Conservation (phyloP, 768 basidiomycete species). For the Kwoniella sp. region DNA sequence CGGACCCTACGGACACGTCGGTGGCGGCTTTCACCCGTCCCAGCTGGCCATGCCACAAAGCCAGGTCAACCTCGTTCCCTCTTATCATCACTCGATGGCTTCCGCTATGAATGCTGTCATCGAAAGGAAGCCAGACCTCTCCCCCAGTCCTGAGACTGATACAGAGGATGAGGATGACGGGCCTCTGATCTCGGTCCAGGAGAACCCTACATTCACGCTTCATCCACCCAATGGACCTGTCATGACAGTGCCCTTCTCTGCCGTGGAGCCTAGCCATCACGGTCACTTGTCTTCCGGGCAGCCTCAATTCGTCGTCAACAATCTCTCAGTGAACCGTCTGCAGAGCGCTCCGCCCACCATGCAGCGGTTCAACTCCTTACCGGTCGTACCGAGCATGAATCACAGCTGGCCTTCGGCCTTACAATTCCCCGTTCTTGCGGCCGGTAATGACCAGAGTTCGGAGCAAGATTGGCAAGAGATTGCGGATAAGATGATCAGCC, state of each 20-base stretch:
- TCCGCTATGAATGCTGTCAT: not conserved
- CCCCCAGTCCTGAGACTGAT: not conserved
- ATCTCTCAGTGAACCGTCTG: constrained; percentile 11
- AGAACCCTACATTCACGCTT: constrained; percentile 16
- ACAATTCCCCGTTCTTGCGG: too few relatives aligned
- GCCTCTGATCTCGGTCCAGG: constrained; percentile 23
- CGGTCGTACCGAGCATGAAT: constrained; percentile 23
- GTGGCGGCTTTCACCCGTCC: constrained; percentile 31
- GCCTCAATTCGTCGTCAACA: constrained; percentile 11
- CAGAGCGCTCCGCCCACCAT: constrained; percentile 34
- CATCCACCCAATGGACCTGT: constrained; percentile 22
- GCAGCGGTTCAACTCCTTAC: constrained; percentile 35
- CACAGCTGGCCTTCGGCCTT: too few relatives aligned
- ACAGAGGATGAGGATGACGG: constrained; percentile 6
- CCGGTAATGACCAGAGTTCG: constrained; percentile 6
- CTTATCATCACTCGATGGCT: constrained; percentile 11
- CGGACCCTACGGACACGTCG: constrained; percentile 20
- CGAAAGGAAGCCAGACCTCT: not conserved
- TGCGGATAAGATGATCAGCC: constrained; percentile 20
- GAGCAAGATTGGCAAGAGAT: constrained; percentile 17
- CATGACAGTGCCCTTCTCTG: constrained; percentile 18
- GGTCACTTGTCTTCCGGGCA: constrained; percentile 13
- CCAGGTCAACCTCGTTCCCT: constrained; percentile 21
- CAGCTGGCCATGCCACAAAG: constrained; percentile 31
- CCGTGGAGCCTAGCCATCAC: constrained; percentile 10